Evolutionary conservation across 768 basidiomycete genomes (phyloP).

Genomic region (Leucogyrophana mollusca): DNA sequence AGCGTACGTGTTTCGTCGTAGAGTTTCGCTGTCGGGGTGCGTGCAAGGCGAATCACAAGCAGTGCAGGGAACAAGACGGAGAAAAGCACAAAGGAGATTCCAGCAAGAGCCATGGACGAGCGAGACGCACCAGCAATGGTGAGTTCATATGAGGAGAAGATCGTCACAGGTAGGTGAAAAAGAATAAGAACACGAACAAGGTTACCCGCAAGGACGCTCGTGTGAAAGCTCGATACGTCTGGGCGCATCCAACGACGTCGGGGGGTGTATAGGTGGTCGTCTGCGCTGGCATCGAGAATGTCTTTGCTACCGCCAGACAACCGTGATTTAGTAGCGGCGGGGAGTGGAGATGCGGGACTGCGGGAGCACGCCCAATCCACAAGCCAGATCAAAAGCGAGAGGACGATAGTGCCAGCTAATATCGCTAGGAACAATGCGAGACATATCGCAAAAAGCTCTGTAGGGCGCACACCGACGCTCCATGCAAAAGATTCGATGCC

Average conservation of each 20-base stretch:
- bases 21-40: slow-evolving; percentile 83
- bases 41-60: slow-evolving; percentile 73
- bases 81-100: slow-evolving; percentile 75
- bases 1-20: slow-evolving; percentile 95
- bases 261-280: slow-evolving; percentile 26
- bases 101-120: slow-evolving; percentile 74
- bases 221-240: slow-evolving; percentile 76
- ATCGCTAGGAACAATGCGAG: slow-evolving; percentile 82
- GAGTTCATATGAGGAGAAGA: slow-evolving; percentile 76
- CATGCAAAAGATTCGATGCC: slow-evolving; percentile 87
- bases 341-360: slow-evolving; percentile 16
- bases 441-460: slow-evolving; percentile 81
- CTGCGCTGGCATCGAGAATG: slow-evolving; percentile 34
- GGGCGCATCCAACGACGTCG: slow-evolving; percentile 40
- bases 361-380: slow-evolving; percentile 54
- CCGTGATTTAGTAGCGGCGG: slow-evolving; percentile 25
- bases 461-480: slow-evolving; percentile 76
- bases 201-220: slow-evolving; percentile 83
- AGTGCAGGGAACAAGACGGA: slow-evolving; percentile 76
- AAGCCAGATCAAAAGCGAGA: slow-evolving; percentile 73
- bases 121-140: slow-evolving; percentile 48
- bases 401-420: slow-evolving; percentile 63
- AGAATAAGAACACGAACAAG: slow-evolving; percentile 86
- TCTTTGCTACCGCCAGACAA: slow-evolving; percentile 53
- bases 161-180: slow-evolving; percentile 93